Evolutionary conservation across 1,139 yeast genomes (phyloP), one percentile per base, ranked within the genome.

Genomic region (Spathaspora jeffriesii): DNA sequence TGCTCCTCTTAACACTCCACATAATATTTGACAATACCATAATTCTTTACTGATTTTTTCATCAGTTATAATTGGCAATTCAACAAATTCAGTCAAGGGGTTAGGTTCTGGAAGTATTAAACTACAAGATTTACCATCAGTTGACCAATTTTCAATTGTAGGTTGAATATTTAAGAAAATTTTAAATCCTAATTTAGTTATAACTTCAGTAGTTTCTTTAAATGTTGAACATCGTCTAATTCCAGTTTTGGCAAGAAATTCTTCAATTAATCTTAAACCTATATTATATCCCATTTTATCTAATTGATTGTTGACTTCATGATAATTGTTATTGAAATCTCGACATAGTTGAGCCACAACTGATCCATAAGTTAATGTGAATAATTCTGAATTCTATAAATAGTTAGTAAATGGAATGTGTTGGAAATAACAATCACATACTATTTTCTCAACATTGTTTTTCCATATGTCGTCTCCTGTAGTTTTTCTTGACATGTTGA

Each of bases 241-340:
- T 11, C 91, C 93, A 0, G 96, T 84, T 58, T 88, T 84, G 38
- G 97, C 96, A 39, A 93, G 71, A 60, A 92, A 91, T 64, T 93
- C 99, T 61, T 93, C 99, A 47, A 95, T 88, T 52, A 95, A 69
- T 53, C 99, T 72, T 45, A 90, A 72, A 1, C 99, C 99, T 44
- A 95, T 95, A 64, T 89, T 91, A 64, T 90, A 89, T 1, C 99
- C 99, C 98, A 95, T 93, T 54, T 82, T 81, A 58, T 85, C 96
- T 44, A 95, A 73, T 62, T 92, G 96, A 47, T 75, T 75, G 64
- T 95, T 93, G 46, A 95, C 97, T 58, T 84, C 84, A 11, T 63
- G 65, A 64, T 89, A 92, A 64, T 92, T 88, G 54, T 83, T 79
- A 49, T 84, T 79, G 63, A 81, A 85, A 61, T 93, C 99, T 50